Evolutionary conservation across 257 asterid species (phyloP), one percentile per base, ranked within the genome.

Genomic region (Verbena officinalis): DNA sequence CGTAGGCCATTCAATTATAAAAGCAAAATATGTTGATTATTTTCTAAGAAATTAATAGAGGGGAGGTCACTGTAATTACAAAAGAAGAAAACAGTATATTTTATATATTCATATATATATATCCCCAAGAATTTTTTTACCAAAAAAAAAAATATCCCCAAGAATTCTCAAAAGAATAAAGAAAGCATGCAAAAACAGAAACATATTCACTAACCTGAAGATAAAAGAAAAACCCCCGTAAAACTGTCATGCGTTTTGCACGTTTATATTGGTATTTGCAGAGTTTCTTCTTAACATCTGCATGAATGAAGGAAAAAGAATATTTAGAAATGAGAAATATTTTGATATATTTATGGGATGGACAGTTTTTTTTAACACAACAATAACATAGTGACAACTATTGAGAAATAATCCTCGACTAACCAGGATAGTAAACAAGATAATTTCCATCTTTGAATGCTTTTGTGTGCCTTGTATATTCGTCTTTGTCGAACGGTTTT

Each of bases 401-500:
- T 14, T 1, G 3, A 5, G 46, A 3, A 12, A 36, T 36, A 9
- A 36, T 36, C 1, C 7, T 36, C 40, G 7, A 36, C 57, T 53
- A 55, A 70, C 80, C 80, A 38, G 45, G 19, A 39, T 57, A 38
- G 68, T 45, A 17, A 52, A 71, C 63, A 57, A 71, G 67, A 51
- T 74, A 77, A 23, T 70, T 45, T 61, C 74, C 60, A 5, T 1
- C 42, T 22, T 3, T 38, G 19, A 74, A 21, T 5, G 24, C 60
- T 21, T 42, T 20, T 44, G 44, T 58, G 58, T 65, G 82, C 57
- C 17, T 69, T 1, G 16, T 16, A 14, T 63, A 75, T 71, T 80
- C 86, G 71, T 60, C 55, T 16, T 7, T 30, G 58, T 78, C 74
- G 53, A 60, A 83, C 20, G 83, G 81, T 52, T 46, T 58, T 45